phyloP scores from a whole-genome alignment of 2,329 filamentous ascomycete species.

The Colletotrichum filicis region DNA sequence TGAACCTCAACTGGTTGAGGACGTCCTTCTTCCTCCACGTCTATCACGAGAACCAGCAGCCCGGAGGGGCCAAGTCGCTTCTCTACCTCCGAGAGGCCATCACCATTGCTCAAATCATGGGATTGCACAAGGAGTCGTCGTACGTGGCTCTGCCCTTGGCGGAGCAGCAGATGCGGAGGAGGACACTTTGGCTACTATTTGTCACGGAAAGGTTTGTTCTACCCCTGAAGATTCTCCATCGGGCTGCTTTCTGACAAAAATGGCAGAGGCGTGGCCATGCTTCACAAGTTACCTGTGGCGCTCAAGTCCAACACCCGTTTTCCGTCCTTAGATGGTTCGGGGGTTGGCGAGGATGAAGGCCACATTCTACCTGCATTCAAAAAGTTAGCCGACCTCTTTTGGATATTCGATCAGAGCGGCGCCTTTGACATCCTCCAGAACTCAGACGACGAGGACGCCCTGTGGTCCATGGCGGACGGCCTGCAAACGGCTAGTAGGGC shows the following conservation, averaged over 20 bases:
- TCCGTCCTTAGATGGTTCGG: slow-evolving; percentile 46
- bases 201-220: slow-evolving; percentile 51
- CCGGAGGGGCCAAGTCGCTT: slow-evolving; percentile 58
- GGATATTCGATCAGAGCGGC: slow-evolving; percentile 60
- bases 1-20: slow-evolving; percentile 53
- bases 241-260: background rate
- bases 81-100: slow-evolving; percentile 62
- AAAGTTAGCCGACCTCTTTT: slow-evolving; percentile 60
- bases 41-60: slow-evolving; percentile 59
- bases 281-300: slow-evolving; percentile 60
- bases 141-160: slow-evolving; percentile 47
- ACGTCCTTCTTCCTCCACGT: slow-evolving; percentile 64
- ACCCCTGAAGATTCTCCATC: background rate
- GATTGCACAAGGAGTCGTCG: slow-evolving; percentile 55
- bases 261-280: slow-evolving; percentile 57
- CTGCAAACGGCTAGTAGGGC: slow-evolving; percentile 36
- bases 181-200: slow-evolving; percentile 49
- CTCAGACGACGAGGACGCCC: slow-evolving; percentile 44
- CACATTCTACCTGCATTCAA: slow-evolving; percentile 60
- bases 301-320: slow-evolving; percentile 52
- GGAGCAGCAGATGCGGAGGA: slow-evolving; percentile 57
- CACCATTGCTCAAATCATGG: slow-evolving; percentile 61
- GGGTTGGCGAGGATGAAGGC: slow-evolving; percentile 50
- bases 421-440: slow-evolving; percentile 59
- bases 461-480: slow-evolving; percentile 41